Evolutionary conservation across 1,284 basidiomycete species (phyloP), one percentile per base, ranked within the genome.

Genomic region (Ustilago vetiveriae): DNA sequence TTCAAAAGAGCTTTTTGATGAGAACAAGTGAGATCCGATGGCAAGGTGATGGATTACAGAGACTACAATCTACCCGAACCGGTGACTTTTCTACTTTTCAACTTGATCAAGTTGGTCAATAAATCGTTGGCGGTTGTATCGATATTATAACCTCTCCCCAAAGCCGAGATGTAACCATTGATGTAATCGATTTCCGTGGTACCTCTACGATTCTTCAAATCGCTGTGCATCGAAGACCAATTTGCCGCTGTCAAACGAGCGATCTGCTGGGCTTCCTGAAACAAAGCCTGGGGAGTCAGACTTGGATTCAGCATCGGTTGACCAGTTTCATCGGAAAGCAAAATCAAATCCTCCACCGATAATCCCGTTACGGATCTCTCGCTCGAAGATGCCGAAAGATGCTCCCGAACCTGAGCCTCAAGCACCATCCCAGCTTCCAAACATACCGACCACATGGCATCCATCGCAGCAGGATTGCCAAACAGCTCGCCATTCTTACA

Each of bases 121-220:
- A 86, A 84, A 19, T 86, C 83, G 69, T 88, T 91, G 13, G 86
- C 84, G 0, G 89, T 88, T 73, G 89, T 90, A 9, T 83, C 82
- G 30, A 94, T 84, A 4, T 84, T 83, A 72, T 90, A 87, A 37
- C 85, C 83, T 41, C 83, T 74, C 8, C 90, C 94, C 6, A 94
- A 83, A 10, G 84, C 83, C 22, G 88, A 78, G 42, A 98, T 82
- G 81, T 94, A 92, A 7, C 95, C 94, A 73, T 93, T 95, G 79
- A 98, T 86, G 76, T 86, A 93, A 22, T 90, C 88, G 48, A 82
- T 80, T 50, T 81, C 78, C 3, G 70, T 76, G 16, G 50, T 44
- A 10, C 66, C 71, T 21, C 75, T 58, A 23, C 59, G 40, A 17
- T n/a, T 51, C 21, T 64, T 65, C 11, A 79, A 35, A 33, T 79